Base-by-base conservation (phyloP, 1,284 basidiomycete genomes). In the Microstroma glucosiphilum region DNA sequence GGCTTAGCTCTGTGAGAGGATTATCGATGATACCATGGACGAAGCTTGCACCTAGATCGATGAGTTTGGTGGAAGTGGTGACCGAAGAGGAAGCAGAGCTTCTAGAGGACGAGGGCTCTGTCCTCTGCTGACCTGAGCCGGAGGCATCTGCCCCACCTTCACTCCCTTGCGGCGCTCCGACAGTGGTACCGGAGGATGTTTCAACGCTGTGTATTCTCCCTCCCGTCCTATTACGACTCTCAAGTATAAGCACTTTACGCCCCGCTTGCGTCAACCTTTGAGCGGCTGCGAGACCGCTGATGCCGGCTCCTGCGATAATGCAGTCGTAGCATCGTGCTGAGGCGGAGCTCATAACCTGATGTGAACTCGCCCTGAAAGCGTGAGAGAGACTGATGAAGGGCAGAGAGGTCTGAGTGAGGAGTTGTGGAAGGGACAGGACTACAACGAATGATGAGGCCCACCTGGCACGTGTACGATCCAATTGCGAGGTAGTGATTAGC, bases 21-120 rank as follows among this genome's bases (percentile, higher is more conserved):
- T 61, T 61, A 21, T 53, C 55, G 53, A 26, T n/a, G 8, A 57
- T 40, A 23, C 60, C 60, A 30, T 62, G 60, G 1, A 62, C 60
- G 40, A 62, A 62, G 42, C 57, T 59, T n/a, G 56, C 56, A 11
- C 56, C 59, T 17, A 60, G 51, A 40, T 60, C 59, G 41, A 40
- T 37, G 46, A 19, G 21, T 8, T 41, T 26, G 25, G 21, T 19
- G 26, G 56, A 15, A n/a, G 26, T 30, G 40, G 46, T 6, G 46
- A 3, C 30, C 4, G 17, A 48, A 7, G 46, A 48, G 46, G n/a
- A n/a, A 12, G 46, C 3, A 12, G 23, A 3, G 23, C n/a, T 7
- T 3, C 17, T 40, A 7, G 46, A 48, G 46, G 23, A 48, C n/a
- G 30, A 37, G 9, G 30, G 4, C 4, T 37, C 30, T 37, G 30